These are phyloP conservation scores for Pichia manshurica DNA, from an alignment of 805 yeast species.

Conservation along the genomic window DNA sequence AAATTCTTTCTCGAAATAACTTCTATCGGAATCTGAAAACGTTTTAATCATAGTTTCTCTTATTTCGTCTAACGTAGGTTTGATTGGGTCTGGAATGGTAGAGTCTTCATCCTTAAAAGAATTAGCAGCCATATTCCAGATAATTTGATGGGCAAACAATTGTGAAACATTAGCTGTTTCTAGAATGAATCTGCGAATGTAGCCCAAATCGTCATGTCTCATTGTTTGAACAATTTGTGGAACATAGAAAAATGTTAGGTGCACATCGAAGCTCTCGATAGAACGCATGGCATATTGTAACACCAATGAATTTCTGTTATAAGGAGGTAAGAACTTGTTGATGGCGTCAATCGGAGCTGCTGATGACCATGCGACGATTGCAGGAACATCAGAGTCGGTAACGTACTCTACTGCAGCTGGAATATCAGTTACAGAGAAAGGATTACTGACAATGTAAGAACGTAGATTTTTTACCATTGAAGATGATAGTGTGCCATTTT, in stretches of 20 bases:
- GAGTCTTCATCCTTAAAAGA: conserved; percentile 87
- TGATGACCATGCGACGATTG: conserved; percentile 56
- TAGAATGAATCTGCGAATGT: conserved; percentile 79
- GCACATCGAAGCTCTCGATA: conserved; percentile 79
- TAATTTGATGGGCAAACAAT: conserved; percentile 92
- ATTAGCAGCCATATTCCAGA: conserved; percentile 97
- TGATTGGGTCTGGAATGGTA: conserved; percentile 68
- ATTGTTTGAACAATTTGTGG: conserved; percentile 96
- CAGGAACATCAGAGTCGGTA: conserved; percentile 22
- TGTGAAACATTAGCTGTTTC: conserved; percentile 91
- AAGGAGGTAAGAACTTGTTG: conserved; percentile 72
- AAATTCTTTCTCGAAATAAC: conserved; percentile 77
- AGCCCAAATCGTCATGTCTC: conserved; percentile 76
- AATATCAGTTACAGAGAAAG: conserved; percentile 50
- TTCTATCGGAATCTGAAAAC: conserved; percentile 55
- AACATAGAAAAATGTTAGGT: conserved; percentile 88
- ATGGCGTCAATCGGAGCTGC: conserved; percentile 81
- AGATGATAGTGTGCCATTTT: conserved; percentile 18
- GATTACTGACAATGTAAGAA: conserved; percentile 45
- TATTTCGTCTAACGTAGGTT: conserved; percentile 76
- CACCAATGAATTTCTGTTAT: conserved; percentile 56
- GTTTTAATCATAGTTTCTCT: conserved; percentile 55
- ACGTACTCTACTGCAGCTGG: conserved; percentile 58
- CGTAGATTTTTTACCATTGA: conserved; percentile 37
- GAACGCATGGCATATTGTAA: conserved; percentile 89